Base-by-base conservation (phyloP, 2,329 filamentous ascomycete species). In the Colletotrichum falcatum region DNA sequence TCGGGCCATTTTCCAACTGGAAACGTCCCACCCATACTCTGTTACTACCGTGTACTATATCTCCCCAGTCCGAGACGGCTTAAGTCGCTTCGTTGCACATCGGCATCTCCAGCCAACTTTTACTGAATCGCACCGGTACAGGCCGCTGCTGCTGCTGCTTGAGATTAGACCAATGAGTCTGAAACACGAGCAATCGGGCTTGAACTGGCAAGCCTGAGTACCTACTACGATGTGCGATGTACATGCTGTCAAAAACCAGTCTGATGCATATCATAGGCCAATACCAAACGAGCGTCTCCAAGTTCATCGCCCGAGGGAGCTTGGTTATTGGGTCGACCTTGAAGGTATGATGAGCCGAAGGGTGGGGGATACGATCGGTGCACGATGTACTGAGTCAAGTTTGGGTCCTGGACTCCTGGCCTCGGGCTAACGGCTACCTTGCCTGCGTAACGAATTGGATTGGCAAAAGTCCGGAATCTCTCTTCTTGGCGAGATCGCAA, bases 361-460 rank as follows among this genome's bases (percentile, higher is more conserved):
- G 44, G 68, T 70, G 66, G 68, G 64, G 64, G 68, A 70, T 63
- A 58, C 28, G 56, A 67, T 61, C 51, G 14, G 51, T 68, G 64
- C 68, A 70, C 68, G 67, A 70, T 70, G 67, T 44, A 53, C 54
- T 51, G 51, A 67, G 49, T 70, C 49, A 59, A 67, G 64, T 35
- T 48, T 62, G 64, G 58, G 67, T 42, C 51, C 58, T 62, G 64
- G 23, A 58, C 28, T 51, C 33, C 58, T 59, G 64, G 30, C 64
- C 30, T 51, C 33, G 62, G 53, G 63, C 65, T 35, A 62, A 39
- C 44, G 67, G 64, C 46, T 33, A 70, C 64, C 48, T 48, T 49
- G 53, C 23, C 48, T 65, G 65, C 69, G 65, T 28, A 54, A 61
- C 39, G 69, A 48, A 49, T 42, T 49, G 60, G 54, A 49, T 42